Evolutionary conservation across 306 rosid genomes (phyloP).

Genomic region (Hippophae rhamnoides): DNA sequence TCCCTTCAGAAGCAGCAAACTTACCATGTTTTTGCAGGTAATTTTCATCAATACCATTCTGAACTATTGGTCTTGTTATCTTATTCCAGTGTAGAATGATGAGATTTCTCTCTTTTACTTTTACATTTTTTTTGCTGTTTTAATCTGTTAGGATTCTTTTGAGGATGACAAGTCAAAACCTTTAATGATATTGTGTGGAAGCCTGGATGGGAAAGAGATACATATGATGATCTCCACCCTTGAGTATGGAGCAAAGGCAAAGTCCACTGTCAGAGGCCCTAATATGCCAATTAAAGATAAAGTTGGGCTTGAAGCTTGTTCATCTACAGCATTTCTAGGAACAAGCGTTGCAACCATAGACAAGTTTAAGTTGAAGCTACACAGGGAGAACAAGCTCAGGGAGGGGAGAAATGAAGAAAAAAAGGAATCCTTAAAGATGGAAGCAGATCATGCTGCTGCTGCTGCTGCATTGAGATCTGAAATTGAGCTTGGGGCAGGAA

Average conservation of each 20-base stretch:
- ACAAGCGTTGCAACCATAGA: conserved; percentile 90
- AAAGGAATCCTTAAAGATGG: conserved; percentile 61
- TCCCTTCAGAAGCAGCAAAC: conserved; percentile 96
- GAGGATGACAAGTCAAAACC: conserved; percentile 95
- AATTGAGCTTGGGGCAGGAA: conserved; percentile 33
- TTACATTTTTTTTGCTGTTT: background rate
- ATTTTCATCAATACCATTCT: conserved; percentile 5
- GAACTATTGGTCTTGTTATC: conserved; percentile 11
- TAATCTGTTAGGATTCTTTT: conserved; percentile 67
- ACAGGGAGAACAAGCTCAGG: conserved; percentile 70
- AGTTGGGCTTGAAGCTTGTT: conserved; percentile 47
- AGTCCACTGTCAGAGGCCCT: conserved; percentile 89
- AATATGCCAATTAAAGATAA: conserved; percentile 69
- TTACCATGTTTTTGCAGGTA: conserved; percentile 99
- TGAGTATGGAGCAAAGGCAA: conserved; percentile 97
- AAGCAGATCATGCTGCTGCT: conserved; percentile 41
- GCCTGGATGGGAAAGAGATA: conserved; percentile 88
- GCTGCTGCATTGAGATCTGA: conserved; percentile 49
- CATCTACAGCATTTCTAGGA: conserved; percentile 76
- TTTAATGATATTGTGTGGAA: conserved; percentile 88
- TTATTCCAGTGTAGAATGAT: conserved; percentile 5
- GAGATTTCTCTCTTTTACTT: too few species aligned
- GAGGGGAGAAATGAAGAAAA: conserved; percentile 85
- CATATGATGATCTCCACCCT: conserved; percentile 94
- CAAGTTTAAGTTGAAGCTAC: conserved; percentile 75